Base-by-base conservation (phyloP, 306 rosid genomes). In the Lathyrus tuberosus region DNA sequence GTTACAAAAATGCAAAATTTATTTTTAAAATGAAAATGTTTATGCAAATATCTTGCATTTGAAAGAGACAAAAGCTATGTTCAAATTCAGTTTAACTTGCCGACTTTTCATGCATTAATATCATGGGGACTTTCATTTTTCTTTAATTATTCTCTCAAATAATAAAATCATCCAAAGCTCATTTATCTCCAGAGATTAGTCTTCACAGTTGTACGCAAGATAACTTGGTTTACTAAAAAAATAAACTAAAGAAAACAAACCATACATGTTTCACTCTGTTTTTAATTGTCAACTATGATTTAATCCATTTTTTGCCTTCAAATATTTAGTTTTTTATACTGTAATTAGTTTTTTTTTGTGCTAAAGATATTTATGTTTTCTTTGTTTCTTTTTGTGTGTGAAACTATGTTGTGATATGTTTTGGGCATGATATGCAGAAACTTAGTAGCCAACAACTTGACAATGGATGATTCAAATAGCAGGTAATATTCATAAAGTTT, bases 391-490 rank as follows among this genome's bases (percentile, higher is more conserved):
- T n/a, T n/a, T 59, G 38, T 8, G 24, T 16, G 14, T 47, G 71
- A 77, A 79, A 65, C 41, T 81, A 28, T 70, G 43, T 46, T 42
- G 6, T 13, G 24, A 74, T 62, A 63, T 35, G 35, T 35, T 62
- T 74, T 68, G 65, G 60, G 40, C 69, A 38, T 76, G 54, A 20
- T 44, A 51, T 82, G 79, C 93, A 92, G 96, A 57, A 92, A 90
- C 73, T 67, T 85, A 38, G 96, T 92, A 12, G 95, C 84, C 72
- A 92, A 89, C 93, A 85, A 86, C 80, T 84, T 92, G 54, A 83
- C 85, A 10, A 30, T 82, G 59, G 86, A 70, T 5, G 57, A 71
- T 60, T 83, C 85, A 63, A 72, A 57, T 67, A 83, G 62, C 89
- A 79, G 98, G 98, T 92, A 48, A 79, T 14, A 76, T 33, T 71